Percentiles rank a stretch among this genome's conserved stretches.
These are phyloP conservation scores for Fusarium chlamydosporum DNA, from an alignment of 2,329 filamentous ascomycete species.

Conservation along the genomic window DNA sequence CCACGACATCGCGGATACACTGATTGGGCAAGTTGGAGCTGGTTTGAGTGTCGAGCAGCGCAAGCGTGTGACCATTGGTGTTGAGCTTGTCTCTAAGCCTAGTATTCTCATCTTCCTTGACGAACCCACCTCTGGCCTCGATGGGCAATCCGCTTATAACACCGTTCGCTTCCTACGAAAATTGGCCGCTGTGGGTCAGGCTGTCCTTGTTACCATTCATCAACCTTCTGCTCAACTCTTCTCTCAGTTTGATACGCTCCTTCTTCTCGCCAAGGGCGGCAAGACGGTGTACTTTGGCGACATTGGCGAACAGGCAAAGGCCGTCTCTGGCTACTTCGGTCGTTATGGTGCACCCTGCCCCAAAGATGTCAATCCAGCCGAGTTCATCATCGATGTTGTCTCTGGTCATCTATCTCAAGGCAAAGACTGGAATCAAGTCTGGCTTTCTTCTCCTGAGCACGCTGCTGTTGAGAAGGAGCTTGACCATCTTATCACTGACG, in stretches of 20 bases:
- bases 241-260: constrained; percentile 74
- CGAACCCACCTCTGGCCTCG: constrained; percentile 75
- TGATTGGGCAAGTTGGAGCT: constrained; percentile 66
- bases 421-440: constrained; percentile 77
- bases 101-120: constrained; percentile 73
- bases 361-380: constrained; percentile 76
- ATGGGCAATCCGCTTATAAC: constrained; percentile 76
- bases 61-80: constrained; percentile 71
- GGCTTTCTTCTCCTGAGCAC: constrained; percentile 75
- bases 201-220: constrained; percentile 78
- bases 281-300: constrained; percentile 78
- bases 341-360: constrained; percentile 74
- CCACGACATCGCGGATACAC: constrained; percentile 62
- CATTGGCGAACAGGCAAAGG: constrained; percentile 69
- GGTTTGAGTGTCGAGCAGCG: constrained; percentile 67
- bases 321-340: constrained; percentile 74
- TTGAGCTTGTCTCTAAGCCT: constrained; percentile 73
- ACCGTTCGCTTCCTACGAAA: constrained; percentile 76
- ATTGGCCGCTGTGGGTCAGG: constrained; percentile 75
- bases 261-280: constrained; percentile 75
- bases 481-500: constrained; percentile 70
- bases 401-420: constrained; percentile 63
- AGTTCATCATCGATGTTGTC: constrained; percentile 78
- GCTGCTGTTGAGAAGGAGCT: constrained; percentile 72
- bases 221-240: constrained; percentile 78